Conservation (phyloP, 805 yeast species). For the Saccharomyces jurei region DNA sequence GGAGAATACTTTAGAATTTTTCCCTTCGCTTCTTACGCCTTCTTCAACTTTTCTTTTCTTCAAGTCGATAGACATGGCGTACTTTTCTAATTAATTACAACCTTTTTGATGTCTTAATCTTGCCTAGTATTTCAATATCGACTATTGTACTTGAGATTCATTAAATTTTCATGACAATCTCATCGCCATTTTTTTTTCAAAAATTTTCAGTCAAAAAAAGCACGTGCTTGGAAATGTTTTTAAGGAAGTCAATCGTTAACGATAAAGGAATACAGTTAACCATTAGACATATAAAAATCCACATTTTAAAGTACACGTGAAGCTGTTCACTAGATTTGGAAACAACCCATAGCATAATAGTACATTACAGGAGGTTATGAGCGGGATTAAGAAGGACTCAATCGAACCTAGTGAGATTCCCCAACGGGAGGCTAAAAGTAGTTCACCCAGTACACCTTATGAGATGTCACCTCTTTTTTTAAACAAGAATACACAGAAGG, state of each 20-base stretch:
- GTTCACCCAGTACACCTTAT: neutral
- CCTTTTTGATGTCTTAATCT: neutral
- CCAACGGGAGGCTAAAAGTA: neutral
- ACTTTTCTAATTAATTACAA: neutral
- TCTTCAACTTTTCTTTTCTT: slow-evolving; percentile 16
- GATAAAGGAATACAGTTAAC: neutral
- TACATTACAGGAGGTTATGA: slow-evolving; percentile 13
- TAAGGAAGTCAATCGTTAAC: neutral
- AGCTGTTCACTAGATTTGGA: neutral
- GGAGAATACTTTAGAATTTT: slow-evolving; percentile 57
- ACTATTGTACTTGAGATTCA: neutral
- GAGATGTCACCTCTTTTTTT: slow-evolving; percentile 28
- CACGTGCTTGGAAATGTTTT: neutral
- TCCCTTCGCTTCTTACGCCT: neutral
- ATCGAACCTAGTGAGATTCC: slow-evolving; percentile 14
- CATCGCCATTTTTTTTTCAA: neutral
- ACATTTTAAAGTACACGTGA: neutral
- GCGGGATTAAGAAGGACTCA: slow-evolving; percentile 12
- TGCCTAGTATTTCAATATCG: neutral
- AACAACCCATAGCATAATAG: neutral
- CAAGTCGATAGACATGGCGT: neutral
- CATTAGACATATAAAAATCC: neutral
- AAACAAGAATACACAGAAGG: slow-evolving; percentile 37
- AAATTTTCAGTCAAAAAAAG: neutral
- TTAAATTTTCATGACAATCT: neutral